Base-by-base conservation (phyloP, 1,284 basidiomycete species). In the Cutaneotrichosporon sp. region DNA sequence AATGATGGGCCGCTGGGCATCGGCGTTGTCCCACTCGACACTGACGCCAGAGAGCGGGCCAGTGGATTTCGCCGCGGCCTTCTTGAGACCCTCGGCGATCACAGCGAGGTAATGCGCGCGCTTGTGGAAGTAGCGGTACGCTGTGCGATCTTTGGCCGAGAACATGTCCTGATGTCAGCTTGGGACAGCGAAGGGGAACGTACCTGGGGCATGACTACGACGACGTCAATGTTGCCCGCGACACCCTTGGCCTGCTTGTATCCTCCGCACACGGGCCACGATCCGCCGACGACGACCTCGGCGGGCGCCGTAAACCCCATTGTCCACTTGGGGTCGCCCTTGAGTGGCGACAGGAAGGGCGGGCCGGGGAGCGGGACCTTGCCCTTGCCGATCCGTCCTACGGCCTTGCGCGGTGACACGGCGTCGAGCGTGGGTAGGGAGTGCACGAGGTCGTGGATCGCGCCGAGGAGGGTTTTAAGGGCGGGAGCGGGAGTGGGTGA, bases 91-190 rank as follows among this genome's bases (percentile, higher is more conserved):
- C 9, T 82, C 79, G 3, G 87, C 88, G 47, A 98, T 78, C 4
- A 82, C 82, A 8, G 91, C 86, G 13, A 97, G 81, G 75, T 92
- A 99, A 70, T 87, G 93, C 0, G 89, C 86, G 40, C 89, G 80
- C 73, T 98, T 98, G 72, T 94, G 87, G 69, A 94, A 93, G 74
- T 89, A 93, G 17, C 96, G 83, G 34, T 84, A 83, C 68, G 93
- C 88, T 51, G 92, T 77, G 61, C 92, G 89, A 69, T 98, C 94
- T 72, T 97, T 98, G 63, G 93, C 88, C 76, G 96, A 90, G 66
- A 98, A 92, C 22, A 97, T 61, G 21, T 51, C 48, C 71, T 72
- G 56, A 18, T 9, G 37, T 56, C 46, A 50, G 46, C 43, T 33
- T 18, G 1, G 20, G 2, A 5, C n/a, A n/a, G n/a, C n/a, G n/a